Percentiles rank a stretch among this genome's conserved stretches.
These are phyloP conservation scores for Chaetomium sp. DNA, from an alignment of 2,329 filamentous ascomycete species.

Conservation along the genomic window DNA sequence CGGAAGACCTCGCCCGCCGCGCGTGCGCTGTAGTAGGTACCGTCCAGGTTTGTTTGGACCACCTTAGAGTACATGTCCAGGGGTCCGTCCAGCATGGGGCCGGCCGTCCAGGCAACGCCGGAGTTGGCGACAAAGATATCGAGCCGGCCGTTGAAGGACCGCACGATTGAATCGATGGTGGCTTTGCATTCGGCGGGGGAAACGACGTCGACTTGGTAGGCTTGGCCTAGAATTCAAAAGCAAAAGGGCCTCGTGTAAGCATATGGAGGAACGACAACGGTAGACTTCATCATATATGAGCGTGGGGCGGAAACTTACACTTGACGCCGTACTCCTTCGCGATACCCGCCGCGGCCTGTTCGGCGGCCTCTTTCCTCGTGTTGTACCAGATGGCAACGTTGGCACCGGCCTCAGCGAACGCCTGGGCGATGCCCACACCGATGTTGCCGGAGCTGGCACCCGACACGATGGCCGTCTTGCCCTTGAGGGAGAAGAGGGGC, in stretches of 20 bases:
- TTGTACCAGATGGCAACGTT: constrained; percentile 70
- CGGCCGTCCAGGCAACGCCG: constrained; percentile 67
- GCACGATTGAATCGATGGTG: constrained; percentile 46
- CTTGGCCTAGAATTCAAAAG: constrained; percentile 40
- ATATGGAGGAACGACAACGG: not conserved
- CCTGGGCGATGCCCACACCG: constrained; percentile 57
- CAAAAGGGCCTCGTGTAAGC: not conserved
- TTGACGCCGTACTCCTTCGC: constrained; percentile 61
- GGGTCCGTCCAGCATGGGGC: constrained; percentile 58
- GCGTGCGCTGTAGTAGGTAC: constrained; percentile 70
- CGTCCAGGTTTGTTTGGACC: constrained; percentile 65
- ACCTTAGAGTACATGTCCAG: constrained; percentile 61
- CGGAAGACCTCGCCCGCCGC: constrained; percentile 64
- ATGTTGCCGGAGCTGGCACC: constrained; percentile 59
- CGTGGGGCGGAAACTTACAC: constrained; percentile 39
- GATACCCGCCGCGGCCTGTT: constrained; percentile 56
- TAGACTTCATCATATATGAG: not conserved
- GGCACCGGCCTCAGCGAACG: constrained; percentile 61
- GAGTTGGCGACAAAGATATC: constrained; percentile 77
- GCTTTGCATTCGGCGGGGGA: constrained; percentile 45
- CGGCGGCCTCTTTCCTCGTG: constrained; percentile 58
- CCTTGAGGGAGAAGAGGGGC: constrained; percentile 62
- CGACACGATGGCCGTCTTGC: constrained; percentile 62
- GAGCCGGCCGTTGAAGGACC: constrained; percentile 66
- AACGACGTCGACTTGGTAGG: constrained; percentile 57